These are phyloP conservation scores for Phialophora verrucosa DNA, from an alignment of 2,329 filamentous ascomycete species.

Conservation along the genomic window DNA sequence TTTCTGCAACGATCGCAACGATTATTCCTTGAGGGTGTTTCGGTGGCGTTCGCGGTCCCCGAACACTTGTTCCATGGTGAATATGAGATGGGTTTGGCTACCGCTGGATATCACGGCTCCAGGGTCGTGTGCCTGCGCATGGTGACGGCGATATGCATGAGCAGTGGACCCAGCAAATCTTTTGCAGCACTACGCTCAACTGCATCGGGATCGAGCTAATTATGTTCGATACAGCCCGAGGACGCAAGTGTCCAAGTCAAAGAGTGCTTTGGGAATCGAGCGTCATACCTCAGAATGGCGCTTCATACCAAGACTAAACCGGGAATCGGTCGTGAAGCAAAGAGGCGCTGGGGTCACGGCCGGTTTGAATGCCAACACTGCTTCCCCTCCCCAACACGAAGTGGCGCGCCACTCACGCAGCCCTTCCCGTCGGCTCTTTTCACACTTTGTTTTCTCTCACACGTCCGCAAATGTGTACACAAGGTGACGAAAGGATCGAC, in stretches of 20 bases:
- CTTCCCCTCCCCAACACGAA: constrained; percentile 15
- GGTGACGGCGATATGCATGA: constrained; percentile 12
- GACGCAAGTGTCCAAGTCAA: neutral
- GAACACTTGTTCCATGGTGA: neutral
- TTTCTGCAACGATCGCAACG: neutral
- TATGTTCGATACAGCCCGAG: neutral
- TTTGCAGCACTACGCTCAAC: neutral
- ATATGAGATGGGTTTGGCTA: neutral
- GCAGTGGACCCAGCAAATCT: neutral
- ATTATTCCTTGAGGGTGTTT: neutral
- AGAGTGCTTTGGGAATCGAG: neutral
- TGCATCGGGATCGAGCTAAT: neutral
- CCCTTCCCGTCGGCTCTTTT: constrained; percentile 1
- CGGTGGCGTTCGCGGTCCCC: neutral
- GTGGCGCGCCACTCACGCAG: constrained; percentile 14
- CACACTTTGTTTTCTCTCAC: neutral
- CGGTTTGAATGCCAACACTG: constrained; percentile 8
- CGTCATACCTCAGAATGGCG: neutral
- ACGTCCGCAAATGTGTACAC: neutral
- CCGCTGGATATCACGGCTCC: neutral
- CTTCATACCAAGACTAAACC: neutral
- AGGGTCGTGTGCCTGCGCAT: constrained; percentile 8
- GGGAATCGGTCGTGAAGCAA: neutral
- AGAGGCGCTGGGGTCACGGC: neutral
- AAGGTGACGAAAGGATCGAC: constrained; percentile 17